A percentile compares a stretch with the other conserved stretches of the same genome.
Conservation (phyloP, 495 filamentous ascomycete genomes). For the Hypoxylon fragiforme region DNA sequence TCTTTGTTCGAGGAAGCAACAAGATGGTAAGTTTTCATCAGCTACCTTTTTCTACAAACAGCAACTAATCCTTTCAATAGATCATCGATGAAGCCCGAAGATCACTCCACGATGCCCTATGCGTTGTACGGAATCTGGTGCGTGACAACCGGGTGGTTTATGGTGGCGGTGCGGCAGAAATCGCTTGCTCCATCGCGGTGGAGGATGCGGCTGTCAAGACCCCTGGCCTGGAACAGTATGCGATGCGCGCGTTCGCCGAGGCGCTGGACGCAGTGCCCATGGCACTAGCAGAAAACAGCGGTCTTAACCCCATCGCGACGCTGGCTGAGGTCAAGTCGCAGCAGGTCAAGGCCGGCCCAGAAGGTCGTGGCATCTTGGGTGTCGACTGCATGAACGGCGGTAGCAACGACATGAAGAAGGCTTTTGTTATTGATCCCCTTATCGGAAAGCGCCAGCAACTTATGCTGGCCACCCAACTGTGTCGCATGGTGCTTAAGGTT, state of each 20-base stretch:
- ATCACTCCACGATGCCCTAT: conserved; percentile 94
- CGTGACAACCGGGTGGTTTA: conserved; percentile 98
- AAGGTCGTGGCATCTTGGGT: conserved; percentile 66
- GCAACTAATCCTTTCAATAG: conserved; percentile 51
- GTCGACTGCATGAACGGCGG: conserved; percentile 98
- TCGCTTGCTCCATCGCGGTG: conserved; percentile 94
- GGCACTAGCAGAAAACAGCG: conserved; percentile 96
- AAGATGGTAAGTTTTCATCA: conserved; percentile 76
- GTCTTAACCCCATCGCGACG: conserved; percentile 92
- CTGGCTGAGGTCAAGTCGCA: conserved; percentile 92
- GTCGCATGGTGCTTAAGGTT: conserved; percentile 98
- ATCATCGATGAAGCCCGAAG: conserved; percentile 99
- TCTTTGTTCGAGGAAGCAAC: conserved; percentile 96
- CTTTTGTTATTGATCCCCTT: conserved; percentile 96
- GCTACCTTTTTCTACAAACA: background rate
- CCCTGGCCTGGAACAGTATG: conserved; percentile 94
- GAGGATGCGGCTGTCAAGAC: conserved; percentile 95
- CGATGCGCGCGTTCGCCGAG: conserved; percentile 96
- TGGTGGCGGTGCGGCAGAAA: conserved; percentile 95
- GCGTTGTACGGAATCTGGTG: conserved; percentile 95
- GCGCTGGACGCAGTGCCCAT: conserved; percentile 94
- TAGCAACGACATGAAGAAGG: conserved; percentile 93
- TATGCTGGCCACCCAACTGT: conserved; percentile 92
- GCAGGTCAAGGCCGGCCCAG: conserved; percentile 88
- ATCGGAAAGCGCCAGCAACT: conserved; percentile 98